Evolutionary conservation across 768 basidiomycete genomes (phyloP).

Genomic region (Amanita pseudoporphyria): DNA sequence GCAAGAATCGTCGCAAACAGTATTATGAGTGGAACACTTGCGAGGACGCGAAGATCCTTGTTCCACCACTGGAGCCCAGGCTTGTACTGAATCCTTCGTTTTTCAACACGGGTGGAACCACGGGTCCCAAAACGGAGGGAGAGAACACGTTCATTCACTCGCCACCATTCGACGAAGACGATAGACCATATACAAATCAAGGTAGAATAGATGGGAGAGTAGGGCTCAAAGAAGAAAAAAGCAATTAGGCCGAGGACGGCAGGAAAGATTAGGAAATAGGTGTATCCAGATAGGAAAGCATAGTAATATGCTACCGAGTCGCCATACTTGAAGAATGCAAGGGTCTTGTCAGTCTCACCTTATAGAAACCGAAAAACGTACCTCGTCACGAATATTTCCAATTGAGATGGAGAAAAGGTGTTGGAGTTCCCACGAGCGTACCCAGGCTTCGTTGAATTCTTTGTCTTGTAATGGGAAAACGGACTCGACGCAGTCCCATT

Average conservation of each 20-base stretch:
- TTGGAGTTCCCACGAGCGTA: conserved; percentile 61
- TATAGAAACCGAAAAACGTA: conserved; percentile 26
- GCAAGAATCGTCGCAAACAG: conserved; percentile 64
- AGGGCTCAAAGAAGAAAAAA: conserved; percentile 63
- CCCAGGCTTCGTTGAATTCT: conserved; percentile 72
- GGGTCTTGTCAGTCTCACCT: not conserved
- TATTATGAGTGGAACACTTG: conserved; percentile 63
- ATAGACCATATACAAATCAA: conserved; percentile 79
- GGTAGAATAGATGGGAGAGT: conserved; percentile 68
- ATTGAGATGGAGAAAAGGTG: conserved; percentile 56
- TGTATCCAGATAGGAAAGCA: conserved; percentile 79
- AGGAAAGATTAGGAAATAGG: conserved; percentile 69
- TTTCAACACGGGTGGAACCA: conserved; percentile 70
- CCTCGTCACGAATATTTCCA: conserved; percentile 66
- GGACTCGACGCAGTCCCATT: conserved; percentile 76
- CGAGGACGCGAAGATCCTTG: conserved; percentile 56
- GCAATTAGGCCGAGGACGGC: conserved; percentile 59
- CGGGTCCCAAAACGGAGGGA: conserved; percentile 76
- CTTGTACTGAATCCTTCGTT: conserved; percentile 50
- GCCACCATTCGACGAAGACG: conserved; percentile 88
- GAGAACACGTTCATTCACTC: conserved; percentile 75
- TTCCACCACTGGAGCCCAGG: conserved; percentile 63
- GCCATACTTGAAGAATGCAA: conserved; percentile 43
- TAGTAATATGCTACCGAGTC: conserved; percentile 84
- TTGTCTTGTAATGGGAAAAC: conserved; percentile 82